A percentile compares a stretch with the other conserved stretches of the same genome.
Conservation (phyloP, 306 rosid species). For the Fragaria nilgerrensis region DNA sequence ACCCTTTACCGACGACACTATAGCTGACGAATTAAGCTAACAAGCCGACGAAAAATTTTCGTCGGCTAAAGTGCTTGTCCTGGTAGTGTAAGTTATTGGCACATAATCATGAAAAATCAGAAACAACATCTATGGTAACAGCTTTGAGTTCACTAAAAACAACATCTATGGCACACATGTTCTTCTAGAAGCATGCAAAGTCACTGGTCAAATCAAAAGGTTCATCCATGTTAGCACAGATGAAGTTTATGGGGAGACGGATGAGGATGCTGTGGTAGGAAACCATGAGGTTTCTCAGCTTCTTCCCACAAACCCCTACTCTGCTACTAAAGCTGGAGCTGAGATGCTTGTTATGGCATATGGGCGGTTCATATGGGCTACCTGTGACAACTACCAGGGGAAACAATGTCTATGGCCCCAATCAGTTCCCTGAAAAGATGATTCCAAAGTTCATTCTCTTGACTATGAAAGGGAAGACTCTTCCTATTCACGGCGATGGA, state of each 20-base stretch:
- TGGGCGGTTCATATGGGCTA: conserved; percentile 52
- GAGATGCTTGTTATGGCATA: conserved; percentile 74
- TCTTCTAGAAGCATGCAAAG: conserved; percentile 60
- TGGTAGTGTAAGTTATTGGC: too few relatives aligned
- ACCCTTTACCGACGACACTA: too few relatives aligned
- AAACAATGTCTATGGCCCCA: conserved; percentile 58
- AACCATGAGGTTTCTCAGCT: conserved; percentile 68
- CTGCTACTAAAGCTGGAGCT: conserved; percentile 66
- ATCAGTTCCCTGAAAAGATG: conserved; percentile 63
- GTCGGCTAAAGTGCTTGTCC: too few relatives aligned
- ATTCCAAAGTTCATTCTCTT: conserved; percentile 56
- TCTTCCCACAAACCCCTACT: conserved; percentile 59
- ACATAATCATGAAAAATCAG: too few relatives aligned
- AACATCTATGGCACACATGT: conserved; percentile 66
- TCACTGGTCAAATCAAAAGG: conserved; percentile 45
- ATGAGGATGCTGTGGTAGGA: conserved; percentile 56
- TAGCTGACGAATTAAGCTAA: too few relatives aligned
- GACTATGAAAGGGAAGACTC: conserved; percentile 54
- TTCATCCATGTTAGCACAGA: conserved; percentile 66
- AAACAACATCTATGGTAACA: too few relatives aligned
- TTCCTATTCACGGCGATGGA: conserved; percentile 65
- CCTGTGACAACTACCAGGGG: conserved; percentile 59
- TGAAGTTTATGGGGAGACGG: conserved; percentile 64
- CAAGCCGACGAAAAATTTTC: too few relatives aligned
- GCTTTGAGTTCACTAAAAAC: conserved; percentile 60